Base-by-base conservation (phyloP, 768 basidiomycete species). In the Trametes villosa region DNA sequence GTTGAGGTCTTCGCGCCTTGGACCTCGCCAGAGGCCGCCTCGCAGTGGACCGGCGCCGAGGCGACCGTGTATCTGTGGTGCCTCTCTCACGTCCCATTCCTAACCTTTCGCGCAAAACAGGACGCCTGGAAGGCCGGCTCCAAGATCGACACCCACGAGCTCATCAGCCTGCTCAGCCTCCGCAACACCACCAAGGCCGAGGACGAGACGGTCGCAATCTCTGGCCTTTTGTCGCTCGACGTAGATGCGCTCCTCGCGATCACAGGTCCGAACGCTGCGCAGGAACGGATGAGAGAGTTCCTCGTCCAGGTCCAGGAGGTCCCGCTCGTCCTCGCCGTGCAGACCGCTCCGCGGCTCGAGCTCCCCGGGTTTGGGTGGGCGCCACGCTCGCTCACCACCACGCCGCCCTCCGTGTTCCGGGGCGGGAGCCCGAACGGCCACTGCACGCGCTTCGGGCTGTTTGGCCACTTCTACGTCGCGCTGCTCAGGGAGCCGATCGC, bases 131-230 rank as follows among this genome's bases (percentile, higher is more conserved):
- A 18, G 17, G 17, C n/a, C 11, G 34, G 29, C 8, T 30, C 27
- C 18, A 4, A 29, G 9, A 31, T 52, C 22, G n/a, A 41, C 3
- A 7, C 57, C 26, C 18, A 45, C n/a, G 26, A 59, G 13, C 45
- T 63, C 29, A 26, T 49, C 45, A 7, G 29, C 18, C 53, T 58
- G 3, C 51, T 63, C 17, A 46, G 31, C 2, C 9, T 20, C 26
- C 50, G 62, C 34, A 49, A 44, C 17, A 55, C 56, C 15, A 58
- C 49, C 6, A 58, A 63, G 20, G 24, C 44, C 22, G 61, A 53
- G 29, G 61, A 63, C 52, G 62, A 63, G 47, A 26, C 41, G n/a
- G 26, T 63, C 31, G 51, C 62, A 0, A 58, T 63, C 46, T 38
- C 51, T 12, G 50, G 62, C 24, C 53, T 62, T 3, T 42, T 59